Evolutionary conservation across 2,329 filamentous ascomycete species (phyloP).

Genomic region (Diaporthe sp.): DNA sequence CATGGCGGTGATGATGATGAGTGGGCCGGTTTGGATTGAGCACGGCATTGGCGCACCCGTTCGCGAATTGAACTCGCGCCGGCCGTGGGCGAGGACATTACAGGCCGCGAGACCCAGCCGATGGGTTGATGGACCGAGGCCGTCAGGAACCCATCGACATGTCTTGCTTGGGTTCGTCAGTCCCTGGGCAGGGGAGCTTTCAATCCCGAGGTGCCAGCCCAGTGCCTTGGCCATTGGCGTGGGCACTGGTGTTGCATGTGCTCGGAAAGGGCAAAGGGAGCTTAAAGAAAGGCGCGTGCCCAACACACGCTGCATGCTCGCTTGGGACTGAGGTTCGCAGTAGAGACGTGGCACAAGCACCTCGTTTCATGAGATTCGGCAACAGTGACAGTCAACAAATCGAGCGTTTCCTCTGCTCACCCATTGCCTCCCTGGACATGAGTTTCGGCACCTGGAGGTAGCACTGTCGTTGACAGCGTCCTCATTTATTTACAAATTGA

Average conservation of each 20-base stretch:
- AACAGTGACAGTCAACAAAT: background rate
- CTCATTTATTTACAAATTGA: background rate
- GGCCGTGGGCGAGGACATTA: background rate
- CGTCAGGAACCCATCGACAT: background rate
- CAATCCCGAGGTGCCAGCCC: background rate
- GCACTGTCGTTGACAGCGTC: background rate
- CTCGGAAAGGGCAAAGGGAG: background rate
- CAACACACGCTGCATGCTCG: background rate
- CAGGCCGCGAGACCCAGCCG: background rate
- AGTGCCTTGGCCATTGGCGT: background rate
- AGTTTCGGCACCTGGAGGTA: background rate
- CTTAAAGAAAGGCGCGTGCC: background rate
- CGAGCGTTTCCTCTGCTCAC: background rate
- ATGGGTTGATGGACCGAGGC: background rate
- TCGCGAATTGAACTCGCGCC: background rate
- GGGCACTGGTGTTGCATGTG: background rate
- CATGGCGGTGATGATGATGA: slow-evolving; percentile 65
- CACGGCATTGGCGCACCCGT: background rate
- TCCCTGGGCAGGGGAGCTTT: background rate
- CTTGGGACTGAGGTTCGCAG: background rate
- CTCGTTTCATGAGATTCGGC: background rate
- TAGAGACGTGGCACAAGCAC: background rate
- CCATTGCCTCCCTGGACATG: background rate
- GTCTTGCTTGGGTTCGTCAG: background rate
- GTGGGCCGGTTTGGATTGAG: slow-evolving; percentile 79